Conservation (phyloP, 768 basidiomycete genomes). For the Mycena vitilis region DNA sequence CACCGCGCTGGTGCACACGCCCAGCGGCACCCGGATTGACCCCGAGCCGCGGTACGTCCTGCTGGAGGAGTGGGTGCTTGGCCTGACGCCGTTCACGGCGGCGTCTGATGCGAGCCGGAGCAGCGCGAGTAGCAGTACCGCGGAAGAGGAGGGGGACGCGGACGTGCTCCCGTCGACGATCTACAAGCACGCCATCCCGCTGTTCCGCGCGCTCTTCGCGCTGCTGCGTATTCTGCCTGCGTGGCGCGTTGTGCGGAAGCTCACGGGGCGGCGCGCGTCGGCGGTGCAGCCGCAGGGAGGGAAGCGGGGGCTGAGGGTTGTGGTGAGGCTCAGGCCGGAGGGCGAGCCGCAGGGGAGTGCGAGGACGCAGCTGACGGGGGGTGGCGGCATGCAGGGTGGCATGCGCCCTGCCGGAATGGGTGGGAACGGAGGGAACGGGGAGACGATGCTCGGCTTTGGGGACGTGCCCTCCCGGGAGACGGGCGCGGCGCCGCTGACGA, state of each 20-base stretch:
- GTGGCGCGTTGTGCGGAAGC: conserved; percentile 77
- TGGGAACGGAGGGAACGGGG: neutral
- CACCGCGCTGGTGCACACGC: conserved; percentile 79
- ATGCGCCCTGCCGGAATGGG: neutral
- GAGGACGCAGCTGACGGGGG: too few relatives aligned
- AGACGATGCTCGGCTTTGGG: conserved; percentile 53
- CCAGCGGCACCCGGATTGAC: conserved; percentile 71
- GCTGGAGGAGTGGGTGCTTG: conserved; percentile 77
- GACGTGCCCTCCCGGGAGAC: conserved; percentile 52
- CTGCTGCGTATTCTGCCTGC: conserved; percentile 79
- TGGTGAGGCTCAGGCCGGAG: conserved; percentile 38
- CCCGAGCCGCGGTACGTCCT: conserved; percentile 77
- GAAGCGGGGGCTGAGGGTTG: conserved; percentile 38
- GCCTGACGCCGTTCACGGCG: conserved; percentile 48
- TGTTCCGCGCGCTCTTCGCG: conserved; percentile 83
- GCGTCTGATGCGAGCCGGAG: conserved; percentile 1
- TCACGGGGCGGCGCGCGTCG: conserved; percentile 59
- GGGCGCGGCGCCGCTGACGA: conserved; percentile 53
- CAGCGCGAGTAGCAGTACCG: neutral
- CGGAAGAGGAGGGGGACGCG: neutral
- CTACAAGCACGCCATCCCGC: conserved; percentile 87
- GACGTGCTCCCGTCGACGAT: conserved; percentile 79
- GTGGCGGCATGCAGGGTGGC: too few relatives aligned
- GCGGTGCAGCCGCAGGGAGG: neutral
- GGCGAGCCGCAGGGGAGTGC: neutral